Evolutionary conservation across 495 filamentous ascomycete genomes (phyloP), one percentile per base, ranked within the genome.

Genomic region (Aspergillus panamensis): DNA sequence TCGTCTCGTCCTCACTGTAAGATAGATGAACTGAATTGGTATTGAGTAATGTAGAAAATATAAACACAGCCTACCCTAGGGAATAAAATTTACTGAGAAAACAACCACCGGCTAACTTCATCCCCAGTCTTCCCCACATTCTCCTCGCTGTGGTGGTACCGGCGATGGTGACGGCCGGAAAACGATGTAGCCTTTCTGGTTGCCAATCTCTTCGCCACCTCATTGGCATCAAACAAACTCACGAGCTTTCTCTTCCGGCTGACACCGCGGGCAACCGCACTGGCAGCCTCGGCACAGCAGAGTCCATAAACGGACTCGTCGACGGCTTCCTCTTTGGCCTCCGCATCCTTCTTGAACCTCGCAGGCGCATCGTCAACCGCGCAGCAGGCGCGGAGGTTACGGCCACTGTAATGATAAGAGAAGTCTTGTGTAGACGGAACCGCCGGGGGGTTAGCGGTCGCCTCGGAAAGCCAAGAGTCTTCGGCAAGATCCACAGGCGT

Each of bases 221-320:
- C 85, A 58, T 89, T 90, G 9, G 87, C 87, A 63, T 90, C 86
- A 60, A 81, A 77, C 58, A 91, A 69, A 54, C 77, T 86, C 29
- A 91, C 87, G 8, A 91, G 73, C 39, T 74, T 79, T 47, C 87
- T 73, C 73, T 85, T 88, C 25, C 32, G 20, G 12, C 44, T 10
- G 53, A 49, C 16, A 4, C 42, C 42, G 7, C 19, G 21, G 12
- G 48, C 14, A 20, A 20, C 33, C 1, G 60, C 55, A 7, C 55
- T 14, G 30, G 63, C 66, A 9, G 58, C 49, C 13, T 57, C 17
- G 29, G 62, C 63, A 12, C 55, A 62, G 31, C 71, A 73, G 0
- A 73, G 29, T 6, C 60, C 60, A 19, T 61, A 61, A 17, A 69
- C 69, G 8, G 25, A 10, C 8, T 13, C 8, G 16, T 8, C 29